Base-by-base conservation (phyloP, 768 basidiomycete genomes). In the Collybia sordida region DNA sequence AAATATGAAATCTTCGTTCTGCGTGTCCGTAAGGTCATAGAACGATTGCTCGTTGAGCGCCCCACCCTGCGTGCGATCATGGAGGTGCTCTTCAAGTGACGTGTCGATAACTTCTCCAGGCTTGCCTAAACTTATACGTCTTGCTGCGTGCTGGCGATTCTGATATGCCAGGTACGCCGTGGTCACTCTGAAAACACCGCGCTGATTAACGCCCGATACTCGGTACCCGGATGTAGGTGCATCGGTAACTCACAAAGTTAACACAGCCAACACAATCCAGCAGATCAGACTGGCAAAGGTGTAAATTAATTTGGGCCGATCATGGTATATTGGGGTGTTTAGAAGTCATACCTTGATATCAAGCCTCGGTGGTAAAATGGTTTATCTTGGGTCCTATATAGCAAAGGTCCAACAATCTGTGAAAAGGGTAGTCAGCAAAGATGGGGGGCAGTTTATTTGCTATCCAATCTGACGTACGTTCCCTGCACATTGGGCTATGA, bases 401-500 rank as follows among this genome's bases (percentile, higher is more conserved):
- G 54, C 9, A 72, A 50, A 42, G 72, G 65, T 17, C 73, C 66
- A 35, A 69, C 63, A 49, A 71, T 68, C 64, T 72, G 17, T 5
- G n/a, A 19, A 15, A 1, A 35, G 5, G 28, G 22, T 15, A 15
- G 1, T 1, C 2, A 38, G 19, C 35, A 23, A 42, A 22, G 43
- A 21, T 43, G 8, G 3, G 21, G 31, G 7, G n/a, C n/a, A 8
- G 11, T 9, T 55, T n/a, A 45, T n/a, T n/a, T n/a, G n/a, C n/a
- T 22, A 19, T 7, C 22, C 21, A 11, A 17, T 1, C 23, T n/a
- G 23, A 18, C 66, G 52, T 47, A 72, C 71, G 53, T 77, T 77
- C n/a, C 75, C 76, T 14, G 67, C 72, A 39, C 74, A 76, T 49
- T 74, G 71, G 2, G 71, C 76, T 15, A 72, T 65, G 51, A 77